Conservation (phyloP, 192 early-diverging fungal species). For the Helicostylum pulchrum region DNA sequence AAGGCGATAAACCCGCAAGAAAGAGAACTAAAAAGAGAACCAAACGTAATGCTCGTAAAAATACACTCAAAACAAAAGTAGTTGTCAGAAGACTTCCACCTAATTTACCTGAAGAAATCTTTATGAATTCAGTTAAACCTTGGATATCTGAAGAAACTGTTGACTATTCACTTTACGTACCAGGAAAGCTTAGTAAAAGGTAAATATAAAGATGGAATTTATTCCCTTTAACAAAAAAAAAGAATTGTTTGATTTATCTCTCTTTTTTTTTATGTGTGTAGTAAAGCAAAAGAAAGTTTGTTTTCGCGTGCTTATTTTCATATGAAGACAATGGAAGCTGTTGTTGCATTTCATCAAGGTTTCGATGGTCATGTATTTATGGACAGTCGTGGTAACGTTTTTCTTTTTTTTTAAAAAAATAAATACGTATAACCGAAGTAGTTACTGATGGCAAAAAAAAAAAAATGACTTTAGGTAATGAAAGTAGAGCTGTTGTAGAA, state of each 20-base stretch:
- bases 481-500: conserved; percentile 72
- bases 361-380: conserved; percentile 78
- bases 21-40: conserved; percentile 34
- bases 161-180: conserved; percentile 55
- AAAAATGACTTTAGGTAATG: conserved; percentile 46
- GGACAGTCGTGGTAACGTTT: conserved; percentile 54
- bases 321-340: conserved; percentile 63
- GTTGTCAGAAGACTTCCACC: conserved; percentile 77
- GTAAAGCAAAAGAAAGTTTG: conserved; percentile 67
- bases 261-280: conserved; percentile 26
- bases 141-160: conserved; percentile 47
- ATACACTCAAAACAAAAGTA: conserved; percentile 57
- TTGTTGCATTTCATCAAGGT: conserved; percentile 69
- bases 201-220: conserved; percentile 25
- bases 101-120: conserved; percentile 67
- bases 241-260: neutral
- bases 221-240: neutral
- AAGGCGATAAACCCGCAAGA: conserved; percentile 17
- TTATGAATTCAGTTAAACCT: conserved; percentile 55
- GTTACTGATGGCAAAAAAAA: neutral
- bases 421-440: neutral
- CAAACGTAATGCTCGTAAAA: conserved; percentile 31
- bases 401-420: neutral
- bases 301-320: conserved; percentile 77
- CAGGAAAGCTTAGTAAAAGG: conserved; percentile 76